Base-by-base conservation (phyloP, 192 early-diverging fungal genomes). In the Coemansia sp. region DNA sequence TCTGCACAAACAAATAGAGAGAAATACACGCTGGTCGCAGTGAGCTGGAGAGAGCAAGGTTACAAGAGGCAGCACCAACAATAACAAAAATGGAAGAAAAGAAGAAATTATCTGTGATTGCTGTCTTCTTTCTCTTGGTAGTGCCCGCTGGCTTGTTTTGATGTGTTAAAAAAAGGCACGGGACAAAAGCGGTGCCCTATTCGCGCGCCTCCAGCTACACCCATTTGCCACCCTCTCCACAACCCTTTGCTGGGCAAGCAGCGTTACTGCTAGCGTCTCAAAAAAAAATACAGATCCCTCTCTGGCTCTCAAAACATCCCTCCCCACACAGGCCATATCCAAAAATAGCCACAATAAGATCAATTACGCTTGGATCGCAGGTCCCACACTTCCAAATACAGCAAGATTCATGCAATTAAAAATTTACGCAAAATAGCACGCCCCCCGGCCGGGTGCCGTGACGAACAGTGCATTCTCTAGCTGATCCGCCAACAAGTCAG, bases 401-500 rank as follows among this genome's bases (percentile, higher is more conserved):
- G 33, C 33, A 35, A 35, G 33, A 35, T 35, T 35, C 33, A 35
- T 35, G 33, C 33, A 35, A 35, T 7, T 10, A 11, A 26, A 36
- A 11, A n/a, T 11, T 33, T 36, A 36, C 1, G n/a, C 45, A 42
- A 63, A 68, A 33, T 70, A 65, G 60, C 63, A 69, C 4, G 72
- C 72, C 30, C 72, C 72, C 39, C 72, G 33, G 33, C 72, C 72
- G 16, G 72, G 72, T 4, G 54, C 55, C 0, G 72, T 68, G 16
- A 65, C 60, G 64, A 88, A 81, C 44, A 88, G 63, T 3, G 81
- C 81, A 28, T 77, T 68, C 40, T 79, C 76, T 5, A 88, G 67
- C 59, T 84, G 50, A 28, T 68, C 68, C n/a, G 61, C 61, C 5
- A 72, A 58, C 18, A 88, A 50, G 33, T 3, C n/a, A 6, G 86